phyloP scores from a whole-genome alignment of 176 grass and related monocot species.

The Metroxylon sagu region DNA sequence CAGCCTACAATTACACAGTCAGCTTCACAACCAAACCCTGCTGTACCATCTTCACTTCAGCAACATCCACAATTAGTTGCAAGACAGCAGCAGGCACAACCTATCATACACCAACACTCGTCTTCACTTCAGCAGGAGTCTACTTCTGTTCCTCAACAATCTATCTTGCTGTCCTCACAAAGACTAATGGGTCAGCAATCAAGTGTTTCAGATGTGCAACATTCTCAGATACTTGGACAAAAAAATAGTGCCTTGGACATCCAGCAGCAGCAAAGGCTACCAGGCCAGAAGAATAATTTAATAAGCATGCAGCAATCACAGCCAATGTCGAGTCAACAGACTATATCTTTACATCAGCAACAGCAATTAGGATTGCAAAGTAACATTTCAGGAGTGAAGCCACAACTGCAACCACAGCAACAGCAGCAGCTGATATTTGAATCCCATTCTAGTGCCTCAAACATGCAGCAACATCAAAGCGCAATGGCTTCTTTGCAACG shows the following conservation, averaged over 20 bases:
- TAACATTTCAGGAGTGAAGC: too few relatives aligned
- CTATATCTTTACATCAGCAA: too few relatives aligned
- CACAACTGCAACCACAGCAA: too few relatives aligned
- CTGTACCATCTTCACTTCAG: background rate
- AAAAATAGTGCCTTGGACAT: background rate
- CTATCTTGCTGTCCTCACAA: background rate
- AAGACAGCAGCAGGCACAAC: background rate
- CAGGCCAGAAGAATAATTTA: too few relatives aligned
- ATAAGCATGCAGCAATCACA: too few relatives aligned
- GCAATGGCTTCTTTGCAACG: background rate
- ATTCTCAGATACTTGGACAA: background rate
- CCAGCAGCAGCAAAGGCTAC: too few relatives aligned
- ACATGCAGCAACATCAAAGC: background rate
- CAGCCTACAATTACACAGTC: too few relatives aligned
- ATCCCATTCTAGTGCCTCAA: background rate
- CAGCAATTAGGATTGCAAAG: too few relatives aligned
- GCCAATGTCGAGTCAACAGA: too few relatives aligned
- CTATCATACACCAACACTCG: background rate
- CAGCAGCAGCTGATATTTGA: too few relatives aligned
- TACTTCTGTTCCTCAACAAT: background rate
- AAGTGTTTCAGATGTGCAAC: background rate
- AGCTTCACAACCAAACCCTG: background rate
- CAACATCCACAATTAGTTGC: background rate
- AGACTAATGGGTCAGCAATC: background rate
- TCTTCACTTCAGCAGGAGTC: background rate